A percentile compares a stretch with the other conserved stretches of the same genome.
Evolutionary conservation across 164 flowering plant genomes (phyloP).

Genomic region (Euptelea pleiosperma): DNA sequence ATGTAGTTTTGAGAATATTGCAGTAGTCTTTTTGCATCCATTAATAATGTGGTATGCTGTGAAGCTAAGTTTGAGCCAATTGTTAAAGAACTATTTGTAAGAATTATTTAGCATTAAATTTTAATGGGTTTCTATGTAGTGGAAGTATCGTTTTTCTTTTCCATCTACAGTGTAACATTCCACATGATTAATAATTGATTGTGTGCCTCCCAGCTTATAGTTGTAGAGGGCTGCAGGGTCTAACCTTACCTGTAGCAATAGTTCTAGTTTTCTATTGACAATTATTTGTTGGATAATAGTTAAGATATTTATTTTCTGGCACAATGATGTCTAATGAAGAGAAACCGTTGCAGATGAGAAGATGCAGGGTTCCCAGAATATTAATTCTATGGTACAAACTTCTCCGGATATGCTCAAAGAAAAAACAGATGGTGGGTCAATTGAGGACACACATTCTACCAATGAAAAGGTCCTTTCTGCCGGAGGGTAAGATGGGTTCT

Average conservation of each 20-base stretch:
- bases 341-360: slow-evolving; percentile 66
- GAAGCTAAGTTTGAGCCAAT: slow-evolving; percentile 1
- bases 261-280: neutral
- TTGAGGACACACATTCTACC: slow-evolving; percentile 22
- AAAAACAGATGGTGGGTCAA: slow-evolving; percentile 28
- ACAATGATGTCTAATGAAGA: slow-evolving; percentile 34
- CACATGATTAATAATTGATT: neutral
- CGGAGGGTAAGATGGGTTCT: slow-evolving; percentile 57
- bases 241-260: slow-evolving; percentile 3
- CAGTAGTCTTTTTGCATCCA: slow-evolving; percentile 16
- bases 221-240: neutral
- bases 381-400: slow-evolving; percentile 23
- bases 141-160: neutral
- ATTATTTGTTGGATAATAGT: slow-evolving; percentile 9
- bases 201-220: neutral
- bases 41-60: slow-evolving; percentile 10
- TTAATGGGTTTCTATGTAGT: slow-evolving; percentile 1
- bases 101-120: slow-evolving; percentile 7
- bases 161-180: neutral
- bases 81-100: neutral
- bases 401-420: slow-evolving; percentile 27
- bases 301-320: slow-evolving; percentile 7
- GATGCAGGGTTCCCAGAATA: slow-evolving; percentile 41
- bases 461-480: slow-evolving; percentile 25
- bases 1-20: slow-evolving; percentile 53